These are phyloP conservation scores for Mycena leptocephala DNA, from an alignment of 768 basidiomycete genomes.

Conservation along the genomic window DNA sequence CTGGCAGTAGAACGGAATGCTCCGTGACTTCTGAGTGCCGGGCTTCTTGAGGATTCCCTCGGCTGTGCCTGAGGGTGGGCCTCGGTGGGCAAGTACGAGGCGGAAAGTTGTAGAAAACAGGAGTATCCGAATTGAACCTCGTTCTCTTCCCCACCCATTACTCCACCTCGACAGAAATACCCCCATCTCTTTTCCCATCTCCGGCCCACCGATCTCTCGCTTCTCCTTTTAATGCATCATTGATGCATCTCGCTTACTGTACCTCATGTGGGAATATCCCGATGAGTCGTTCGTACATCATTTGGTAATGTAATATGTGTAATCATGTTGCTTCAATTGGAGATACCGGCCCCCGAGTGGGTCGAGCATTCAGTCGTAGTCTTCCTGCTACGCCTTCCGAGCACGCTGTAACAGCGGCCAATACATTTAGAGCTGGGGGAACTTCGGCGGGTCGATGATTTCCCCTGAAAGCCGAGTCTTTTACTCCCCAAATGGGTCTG, in stretches of 20 bases:
- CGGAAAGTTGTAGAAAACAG: no score
- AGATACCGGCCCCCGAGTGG: slow-evolving; percentile 20
- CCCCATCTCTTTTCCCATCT: not conserved
- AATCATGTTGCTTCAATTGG: slow-evolving; percentile 16
- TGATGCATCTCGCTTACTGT: not conserved
- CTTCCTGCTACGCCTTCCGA: slow-evolving; percentile 17
- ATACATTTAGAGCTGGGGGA: not conserved
- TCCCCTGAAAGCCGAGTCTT: slow-evolving; percentile 8
- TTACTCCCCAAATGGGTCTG: slow-evolving; percentile 1
- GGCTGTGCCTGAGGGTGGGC: no score
- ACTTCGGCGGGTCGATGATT: slow-evolving; percentile 13
- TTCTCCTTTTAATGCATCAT: not conserved
- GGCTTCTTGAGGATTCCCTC: no score
- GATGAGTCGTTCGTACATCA: slow-evolving; percentile 5
- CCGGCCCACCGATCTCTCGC: not conserved
- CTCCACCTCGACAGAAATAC: no score
- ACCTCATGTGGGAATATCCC: not conserved
- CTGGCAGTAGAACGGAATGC: no score
- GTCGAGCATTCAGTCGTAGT: slow-evolving; percentile 13
- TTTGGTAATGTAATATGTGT: slow-evolving; percentile 19
- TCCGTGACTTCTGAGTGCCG: no score
- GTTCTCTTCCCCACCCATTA: no score
- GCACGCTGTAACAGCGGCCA: slow-evolving; percentile 14
- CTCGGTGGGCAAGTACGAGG: no score
- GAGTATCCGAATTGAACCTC: no score